Evolutionary conservation across 2,329 filamentous ascomycete genomes (phyloP), one percentile per base, ranked within the genome.

Genomic region (Neocatenulostroma microsporum): DNA sequence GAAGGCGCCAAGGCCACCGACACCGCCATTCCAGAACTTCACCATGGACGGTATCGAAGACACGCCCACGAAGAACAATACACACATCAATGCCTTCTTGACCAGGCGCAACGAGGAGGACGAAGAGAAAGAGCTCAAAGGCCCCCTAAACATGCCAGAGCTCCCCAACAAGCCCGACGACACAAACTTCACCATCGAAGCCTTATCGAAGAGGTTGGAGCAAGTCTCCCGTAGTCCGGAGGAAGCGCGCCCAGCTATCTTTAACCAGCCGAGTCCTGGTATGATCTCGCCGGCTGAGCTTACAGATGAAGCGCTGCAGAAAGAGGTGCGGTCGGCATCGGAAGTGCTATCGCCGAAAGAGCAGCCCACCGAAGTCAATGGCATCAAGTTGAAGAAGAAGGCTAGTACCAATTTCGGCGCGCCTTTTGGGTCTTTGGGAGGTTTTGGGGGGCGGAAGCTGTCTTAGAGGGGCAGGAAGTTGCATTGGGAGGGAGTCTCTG

Each of bases 311-410:
- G 4, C 24, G 18, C 7, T 11, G 19, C 3, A 3, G 18, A 5
- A 9, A 17, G 25, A 31, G 12, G 13, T 13, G 3, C 9, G n/a
- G 5, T 17, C 21, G 12, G 21, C 25, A 7, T 13, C 24, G 3
- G 18, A 15, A 10, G 11, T n/a, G 3, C 7, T 17, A 5, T 10
- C 24, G 13, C 24, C 23, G 13, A 11, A 8, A 14, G 15, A 15
- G 3, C n/a, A n/a, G n/a, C n/a, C n/a, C n/a, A n/a, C n/a, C n/a
- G 24, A 23, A 13, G 20, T 15, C 12, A 36, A 36, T 18, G 58
- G 58, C 9, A 59, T 61, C 44, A 54, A 48, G 36, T 45, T 61
- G 28, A 58, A 57, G 42, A 60, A 59, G 39, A 61, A 58, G 35
- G 40, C 51, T 2, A 60, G 56, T 33, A 48, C 41, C 21, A 61